These are phyloP conservation scores for Cyberlindnera petersonii DNA, from an alignment of 805 yeast species.

Conservation along the genomic window DNA sequence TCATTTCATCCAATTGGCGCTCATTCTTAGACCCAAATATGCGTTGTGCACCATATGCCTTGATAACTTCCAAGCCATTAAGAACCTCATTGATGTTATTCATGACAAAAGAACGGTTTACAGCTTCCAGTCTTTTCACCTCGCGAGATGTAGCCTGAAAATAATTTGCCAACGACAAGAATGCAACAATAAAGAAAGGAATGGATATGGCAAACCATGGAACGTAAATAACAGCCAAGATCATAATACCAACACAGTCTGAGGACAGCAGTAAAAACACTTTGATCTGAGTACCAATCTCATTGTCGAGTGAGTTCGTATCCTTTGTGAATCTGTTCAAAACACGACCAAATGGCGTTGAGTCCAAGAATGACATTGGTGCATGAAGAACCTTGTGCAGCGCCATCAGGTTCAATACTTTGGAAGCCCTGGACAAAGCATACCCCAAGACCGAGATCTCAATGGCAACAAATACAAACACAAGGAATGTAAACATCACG, in stretches of 20 bases:
- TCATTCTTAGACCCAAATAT: conserved; percentile 46
- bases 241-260: conserved; percentile 51
- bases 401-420: conserved; percentile 40
- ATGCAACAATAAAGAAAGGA: conserved; percentile 43
- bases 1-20: conserved; percentile 51
- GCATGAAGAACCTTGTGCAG: conserved; percentile 55
- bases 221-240: conserved; percentile 60
- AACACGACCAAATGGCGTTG: conserved; percentile 54
- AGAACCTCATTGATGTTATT: conserved; percentile 67
- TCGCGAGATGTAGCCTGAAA: conserved; percentile 74
- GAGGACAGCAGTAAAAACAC: conserved; percentile 44
- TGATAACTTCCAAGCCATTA: conserved; percentile 60
- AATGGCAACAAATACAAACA: conserved; percentile 35
- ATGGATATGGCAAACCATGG: conserved; percentile 72
- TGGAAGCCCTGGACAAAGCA: conserved; percentile 14
- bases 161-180: conserved; percentile 42
- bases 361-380: conserved; percentile 77
- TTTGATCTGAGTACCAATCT: conserved; percentile 60
- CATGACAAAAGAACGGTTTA: conserved; percentile 64
- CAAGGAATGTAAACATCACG: conserved; percentile 43
- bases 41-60: conserved; percentile 44
- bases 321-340: conserved; percentile 42
- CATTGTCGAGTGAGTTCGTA: conserved; percentile 75
- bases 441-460: conserved; percentile 32
- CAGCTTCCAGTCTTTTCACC: conserved; percentile 70